Evolutionary conservation across 805 yeast genomes (phyloP).

Genomic region (Yarrowia porcina): DNA sequence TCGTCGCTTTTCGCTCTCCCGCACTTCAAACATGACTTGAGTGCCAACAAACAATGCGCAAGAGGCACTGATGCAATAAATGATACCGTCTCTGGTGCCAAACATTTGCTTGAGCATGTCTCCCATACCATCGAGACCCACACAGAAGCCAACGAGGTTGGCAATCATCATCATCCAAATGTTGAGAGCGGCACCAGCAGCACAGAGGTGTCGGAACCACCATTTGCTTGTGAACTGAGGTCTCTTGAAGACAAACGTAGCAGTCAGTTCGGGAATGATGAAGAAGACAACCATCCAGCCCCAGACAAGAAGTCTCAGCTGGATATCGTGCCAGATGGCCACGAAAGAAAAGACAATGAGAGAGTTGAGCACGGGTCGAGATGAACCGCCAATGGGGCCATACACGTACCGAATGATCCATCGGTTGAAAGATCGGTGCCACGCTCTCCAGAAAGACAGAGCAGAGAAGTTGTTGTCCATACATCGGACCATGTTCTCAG

Average conservation of each 20-base stretch:
- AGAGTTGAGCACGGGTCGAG: slow-evolving; percentile 67
- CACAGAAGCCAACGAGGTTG: slow-evolving; percentile 88
- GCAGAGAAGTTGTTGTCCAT: slow-evolving; percentile 93
- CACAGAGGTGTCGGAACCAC: slow-evolving; percentile 74
- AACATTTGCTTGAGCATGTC: slow-evolving; percentile 67
- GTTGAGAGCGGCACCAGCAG: slow-evolving; percentile 80
- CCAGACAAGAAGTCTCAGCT: slow-evolving; percentile 82
- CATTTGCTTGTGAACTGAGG: slow-evolving; percentile 28
- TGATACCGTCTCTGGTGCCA: slow-evolving; percentile 63
- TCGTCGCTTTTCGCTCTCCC: slow-evolving; percentile 79
- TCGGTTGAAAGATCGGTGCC: slow-evolving; percentile 93
- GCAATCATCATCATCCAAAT: slow-evolving; percentile 99
- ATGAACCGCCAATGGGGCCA: slow-evolving; percentile 85
- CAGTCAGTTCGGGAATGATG: slow-evolving; percentile 77
- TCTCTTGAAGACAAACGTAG: slow-evolving; percentile 45
- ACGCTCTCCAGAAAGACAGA: slow-evolving; percentile 95
- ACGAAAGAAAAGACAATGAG: slow-evolving; percentile 89
- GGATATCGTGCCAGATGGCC: slow-evolving; percentile 98
- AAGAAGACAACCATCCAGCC: slow-evolving; percentile 92
- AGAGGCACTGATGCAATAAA: slow-evolving; percentile 58
- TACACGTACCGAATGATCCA: slow-evolving; percentile 89
- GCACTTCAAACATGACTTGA: slow-evolving; percentile 90
- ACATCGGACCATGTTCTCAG: slow-evolving; percentile 96
- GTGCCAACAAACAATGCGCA: slow-evolving; percentile 72
- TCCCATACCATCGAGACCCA: slow-evolving; percentile 82